Conservation (phyloP, 148 eudicot genomes). For the Tetragonia tetragonoides region DNA sequence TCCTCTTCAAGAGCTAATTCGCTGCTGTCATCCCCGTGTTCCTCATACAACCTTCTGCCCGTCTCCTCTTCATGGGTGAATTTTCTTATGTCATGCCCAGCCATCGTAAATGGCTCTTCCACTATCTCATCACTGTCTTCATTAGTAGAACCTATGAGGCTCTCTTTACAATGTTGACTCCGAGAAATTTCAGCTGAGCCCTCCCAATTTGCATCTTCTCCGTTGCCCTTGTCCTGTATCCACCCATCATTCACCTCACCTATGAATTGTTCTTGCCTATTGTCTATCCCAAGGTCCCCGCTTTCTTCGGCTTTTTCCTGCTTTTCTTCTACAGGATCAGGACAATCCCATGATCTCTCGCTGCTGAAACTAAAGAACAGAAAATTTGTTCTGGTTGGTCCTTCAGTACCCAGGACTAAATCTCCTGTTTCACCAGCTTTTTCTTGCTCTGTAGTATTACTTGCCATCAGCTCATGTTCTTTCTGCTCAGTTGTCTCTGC, state of each 20-base stretch:
- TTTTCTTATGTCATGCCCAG: slow-evolving; percentile 18
- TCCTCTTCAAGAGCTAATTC: slow-evolving; percentile 13
- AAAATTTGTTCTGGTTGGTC: slow-evolving; percentile 10
- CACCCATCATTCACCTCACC: slow-evolving; percentile 29
- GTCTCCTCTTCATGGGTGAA: not conserved
- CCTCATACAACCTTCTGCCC: not conserved
- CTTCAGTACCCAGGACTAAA: slow-evolving; percentile 9
- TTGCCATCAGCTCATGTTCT: not conserved
- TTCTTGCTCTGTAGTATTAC: not conserved
- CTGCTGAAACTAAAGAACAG: slow-evolving; percentile 21
- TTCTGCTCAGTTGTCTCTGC: slow-evolving; percentile 25
- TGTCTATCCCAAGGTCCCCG: slow-evolving; percentile 11
- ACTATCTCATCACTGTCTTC: slow-evolving; percentile 29
- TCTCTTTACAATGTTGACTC: slow-evolving; percentile 24
- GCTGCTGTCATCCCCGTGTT: not conserved
- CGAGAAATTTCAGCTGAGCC: slow-evolving; percentile 18
- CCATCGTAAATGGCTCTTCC: slow-evolving; percentile 30
- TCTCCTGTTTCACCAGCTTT: slow-evolving; percentile 8
- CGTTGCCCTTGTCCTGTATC: slow-evolving; percentile 24
- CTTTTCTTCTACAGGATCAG: slow-evolving; percentile 14
- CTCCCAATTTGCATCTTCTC: slow-evolving; percentile 30
- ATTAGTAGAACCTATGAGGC: slow-evolving; percentile 14
- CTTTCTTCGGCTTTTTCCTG: slow-evolving; percentile 22
- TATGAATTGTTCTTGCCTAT: slow-evolving; percentile 17
- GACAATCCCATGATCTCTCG: slow-evolving; percentile 6